Base-by-base conservation (phyloP, 2,329 filamentous ascomycete genomes). In the Fusarium goolgardi region DNA sequence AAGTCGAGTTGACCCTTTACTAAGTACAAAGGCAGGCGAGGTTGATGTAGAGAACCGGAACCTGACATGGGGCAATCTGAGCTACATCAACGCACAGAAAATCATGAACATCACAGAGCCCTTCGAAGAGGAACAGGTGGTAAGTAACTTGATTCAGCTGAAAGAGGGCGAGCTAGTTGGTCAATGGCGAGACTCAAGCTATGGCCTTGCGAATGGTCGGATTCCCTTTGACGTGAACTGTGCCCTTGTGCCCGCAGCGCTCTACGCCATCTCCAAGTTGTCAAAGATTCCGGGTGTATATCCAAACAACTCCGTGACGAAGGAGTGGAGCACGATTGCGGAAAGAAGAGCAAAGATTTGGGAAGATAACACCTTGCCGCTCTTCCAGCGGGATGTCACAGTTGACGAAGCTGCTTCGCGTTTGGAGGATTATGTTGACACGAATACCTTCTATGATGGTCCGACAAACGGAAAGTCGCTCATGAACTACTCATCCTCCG, bases 161-260 rank as follows among this genome's bases (percentile, higher is more conserved):
- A 87, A 86, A 59, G 71, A 83, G 0, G 82, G 78, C 9, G 76
- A 89, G 62, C 65, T 81, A 1, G 86, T 89, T 0, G 89, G 88
- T 0, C 78, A 91, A 72, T 91, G 88, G 88, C 81, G 88, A 47
- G 88, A 91, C 65, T 88, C 84, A 18, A 82, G 78, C 1, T 85
- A 84, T 50, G 88, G 89, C 16, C 74, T 90, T 16, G 88, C 86
- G 2, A 86, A 86, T 34, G 88, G 86, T 3, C 81, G 85, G 0
- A 86, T 89, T n/a, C 88, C 88, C 0, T 90, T 88, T 71, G 84
- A 90, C 63, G 88, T 90, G 25, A 91, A 90, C 69, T 86, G 86
- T 0, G 88, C 86, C 1, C 79, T 91, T 0, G 85, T 85, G 0
- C 88, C 89, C 0, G 88, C 88, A 3, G 87, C 85, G 3, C 80